Base-by-base conservation (phyloP, 1,139 yeast species). In the Blastobotrys persicus region DNA sequence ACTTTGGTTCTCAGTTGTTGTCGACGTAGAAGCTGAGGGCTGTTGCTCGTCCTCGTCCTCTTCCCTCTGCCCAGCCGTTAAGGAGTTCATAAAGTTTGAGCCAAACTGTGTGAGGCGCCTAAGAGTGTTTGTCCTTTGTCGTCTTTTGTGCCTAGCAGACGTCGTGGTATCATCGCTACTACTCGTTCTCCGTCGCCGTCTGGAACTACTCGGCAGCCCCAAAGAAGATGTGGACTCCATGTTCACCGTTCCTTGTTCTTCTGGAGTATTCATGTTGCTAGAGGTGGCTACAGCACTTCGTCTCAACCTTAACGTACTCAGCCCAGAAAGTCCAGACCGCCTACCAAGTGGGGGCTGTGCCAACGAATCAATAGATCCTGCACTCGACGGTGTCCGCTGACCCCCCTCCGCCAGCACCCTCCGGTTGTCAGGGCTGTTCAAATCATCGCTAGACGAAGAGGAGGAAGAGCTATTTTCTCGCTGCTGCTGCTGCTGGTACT, bases 51-150 rank as follows among this genome's bases (percentile, higher is more conserved):
- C 16, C 19, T 13, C 33, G 19, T 28, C 34, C 12, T 28, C 43
- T 4, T 42, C 38, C 11, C 19, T 4, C 12, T 37, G 26, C 13
- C 41, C 19, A 12, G 19, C 18, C 13, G 47, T 39, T 31, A 46
- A 16, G 3, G 48, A 44, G 43, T 39, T 45, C 23, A 45, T 40
- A 23, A 50, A 34, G 31, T 45, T 47, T 18, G 53, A 50, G 2
- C 51, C 54, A 32, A 48, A 37, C 40, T 46, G 51, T 2, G 47
- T 31, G 7, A 51, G 31, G 16, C 54, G 26, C 26, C 54, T 43
- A 33, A 51, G 47, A 11, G 54, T 34, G 16, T 49, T 44, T 11
- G 47, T 31, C 18, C 49, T 31, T 19, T 48, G 47, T n/a, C 49
- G 45, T 16, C 54, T 34, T 41, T 51, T 51, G 31, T 45, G 39